Evolutionary conservation across 192 early-diverging fungal species (phyloP).

Genomic region (Coemansia sp.): DNA sequence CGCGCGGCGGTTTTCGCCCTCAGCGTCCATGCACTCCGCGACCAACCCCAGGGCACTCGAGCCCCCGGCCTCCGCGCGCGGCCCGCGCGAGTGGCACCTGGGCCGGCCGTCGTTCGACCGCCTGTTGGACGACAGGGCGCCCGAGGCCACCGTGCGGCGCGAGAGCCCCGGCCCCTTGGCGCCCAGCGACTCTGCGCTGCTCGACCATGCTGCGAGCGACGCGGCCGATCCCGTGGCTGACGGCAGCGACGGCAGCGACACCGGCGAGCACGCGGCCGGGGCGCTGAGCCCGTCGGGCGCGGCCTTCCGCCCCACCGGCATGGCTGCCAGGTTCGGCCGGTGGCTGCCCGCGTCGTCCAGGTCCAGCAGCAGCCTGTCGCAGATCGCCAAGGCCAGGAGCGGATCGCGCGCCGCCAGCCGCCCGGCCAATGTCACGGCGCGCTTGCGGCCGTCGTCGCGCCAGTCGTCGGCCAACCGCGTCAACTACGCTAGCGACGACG

Average conservation of each 20-base stretch:
- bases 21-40: slow-evolving; percentile 13
- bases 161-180: slow-evolving; percentile 8
- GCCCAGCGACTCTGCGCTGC: slow-evolving; percentile 1
- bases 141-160: not conserved
- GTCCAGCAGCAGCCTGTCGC: not conserved
- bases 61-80: slow-evolving; percentile 1
- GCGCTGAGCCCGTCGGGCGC: not conserved
- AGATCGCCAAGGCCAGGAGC: slow-evolving; percentile 6
- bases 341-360: slow-evolving; percentile 23
- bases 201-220: slow-evolving; percentile 1
- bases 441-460: slow-evolving; percentile 47
- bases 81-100: slow-evolving; percentile 46
- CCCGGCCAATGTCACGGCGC: not conserved
- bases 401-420: slow-evolving; percentile 19
- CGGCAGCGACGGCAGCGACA: slow-evolving; percentile 18
- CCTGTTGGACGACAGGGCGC: slow-evolving; percentile 14
- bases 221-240: slow-evolving; percentile 10
- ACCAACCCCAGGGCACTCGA: slow-evolving; percentile 24
- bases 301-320: slow-evolving; percentile 23
- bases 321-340: slow-evolving; percentile 38
- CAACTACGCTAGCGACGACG: slow-evolving; percentile 36
- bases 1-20: slow-evolving; percentile 34
- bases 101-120: slow-evolving; percentile 40
- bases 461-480: slow-evolving; percentile 31
- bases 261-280: slow-evolving; percentile 11